phyloP scores from a whole-genome alignment of 2,329 filamentous ascomycete genomes.

The Thielaviopsis ethacetica region DNA sequence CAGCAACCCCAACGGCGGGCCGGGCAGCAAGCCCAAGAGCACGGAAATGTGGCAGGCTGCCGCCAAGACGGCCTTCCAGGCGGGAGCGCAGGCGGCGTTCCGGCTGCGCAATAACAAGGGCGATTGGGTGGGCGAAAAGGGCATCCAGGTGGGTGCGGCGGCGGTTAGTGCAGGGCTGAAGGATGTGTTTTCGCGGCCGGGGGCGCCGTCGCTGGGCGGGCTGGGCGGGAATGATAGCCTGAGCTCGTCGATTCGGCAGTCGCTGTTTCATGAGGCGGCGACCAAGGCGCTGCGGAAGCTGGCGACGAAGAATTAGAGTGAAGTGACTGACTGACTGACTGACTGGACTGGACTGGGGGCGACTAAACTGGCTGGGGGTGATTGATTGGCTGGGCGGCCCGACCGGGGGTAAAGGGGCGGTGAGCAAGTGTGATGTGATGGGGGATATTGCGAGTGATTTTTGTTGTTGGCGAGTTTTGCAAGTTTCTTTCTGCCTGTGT shows the following conservation, averaged over 20 bases:
- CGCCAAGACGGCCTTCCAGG: conserved; percentile 29
- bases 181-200: conserved; percentile 22
- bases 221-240: conserved; percentile 6
- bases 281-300: conserved; percentile 8
- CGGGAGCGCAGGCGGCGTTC: conserved; percentile 32
- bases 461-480: neutral
- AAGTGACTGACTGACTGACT: no score
- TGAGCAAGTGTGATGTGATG: no score
- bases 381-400: neutral
- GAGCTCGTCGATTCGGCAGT: conserved; percentile 3
- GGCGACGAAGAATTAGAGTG: neutral
- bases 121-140: conserved; percentile 31
- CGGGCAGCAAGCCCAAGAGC: conserved; percentile 1
- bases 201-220: conserved; percentile 1
- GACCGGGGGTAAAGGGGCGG: no score
- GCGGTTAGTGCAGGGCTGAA: conserved; percentile 32
- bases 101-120: conserved; percentile 28
- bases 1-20: neutral
- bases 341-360: neutral
- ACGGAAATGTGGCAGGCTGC: conserved; percentile 20
- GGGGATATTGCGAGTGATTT: neutral
- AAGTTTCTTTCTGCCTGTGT: neutral
- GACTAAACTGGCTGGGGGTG: neutral
- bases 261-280: conserved; percentile 9
- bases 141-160: conserved; percentile 30